Conservation (phyloP, 2,329 filamentous ascomycete species). For the Penicillium rolfsii region DNA sequence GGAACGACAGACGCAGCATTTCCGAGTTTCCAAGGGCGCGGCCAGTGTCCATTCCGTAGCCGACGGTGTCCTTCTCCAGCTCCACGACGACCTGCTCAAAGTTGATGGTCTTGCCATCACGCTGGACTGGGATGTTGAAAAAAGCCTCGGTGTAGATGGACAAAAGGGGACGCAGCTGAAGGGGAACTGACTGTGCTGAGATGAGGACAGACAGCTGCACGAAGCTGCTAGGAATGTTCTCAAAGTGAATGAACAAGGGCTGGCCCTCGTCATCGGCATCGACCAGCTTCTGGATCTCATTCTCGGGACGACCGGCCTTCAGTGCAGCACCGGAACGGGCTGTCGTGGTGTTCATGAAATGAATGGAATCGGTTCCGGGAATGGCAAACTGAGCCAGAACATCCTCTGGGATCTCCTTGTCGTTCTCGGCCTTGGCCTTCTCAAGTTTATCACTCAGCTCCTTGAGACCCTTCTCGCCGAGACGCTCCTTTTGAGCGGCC, state of each 20-base stretch:
- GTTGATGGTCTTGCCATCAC: constrained; percentile 73
- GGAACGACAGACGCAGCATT: constrained; percentile 77
- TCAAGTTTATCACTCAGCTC: constrained; percentile 75
- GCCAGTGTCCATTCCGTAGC: constrained; percentile 73
- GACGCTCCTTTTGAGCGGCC: constrained; percentile 72
- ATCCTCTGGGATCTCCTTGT: constrained; percentile 78
- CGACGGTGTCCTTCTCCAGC: constrained; percentile 87
- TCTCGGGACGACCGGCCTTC: constrained; percentile 67
- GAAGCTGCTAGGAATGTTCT: constrained; percentile 91
- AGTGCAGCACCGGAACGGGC: constrained; percentile 80
- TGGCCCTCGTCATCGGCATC: constrained; percentile 66
- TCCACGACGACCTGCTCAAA: constrained; percentile 93
- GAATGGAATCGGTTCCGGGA: constrained; percentile 84
- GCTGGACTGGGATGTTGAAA: constrained; percentile 85
- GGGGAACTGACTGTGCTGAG: constrained; percentile 74
- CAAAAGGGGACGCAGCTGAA: constrained; percentile 82
- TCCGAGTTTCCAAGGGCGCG: constrained; percentile 75
- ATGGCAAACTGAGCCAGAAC: constrained; percentile 82
- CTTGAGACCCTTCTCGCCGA: constrained; percentile 81
- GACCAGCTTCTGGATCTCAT: constrained; percentile 73
- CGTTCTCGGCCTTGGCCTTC: constrained; percentile 83
- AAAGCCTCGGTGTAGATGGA: constrained; percentile 87
- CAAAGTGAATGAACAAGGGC: constrained; percentile 95
- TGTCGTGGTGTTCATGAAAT: constrained; percentile 87
- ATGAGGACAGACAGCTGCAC: constrained; percentile 81